phyloP scores from a whole-genome alignment of 164 flowering plant genomes.

The Vitis vinifera region ASM3070453v1 NC_081805.1:7514501-7515000 shows the following conservation, averaged over 20 bases:
- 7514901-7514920: too few relatives aligned
- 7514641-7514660: slow-evolving; percentile 57
- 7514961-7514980: too few relatives aligned
- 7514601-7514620: slow-evolving; percentile 47
- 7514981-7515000: too few relatives aligned
- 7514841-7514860: too few relatives aligned
- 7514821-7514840: too few relatives aligned
- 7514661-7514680: slow-evolving; percentile 52
- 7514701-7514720: slow-evolving; percentile 75
- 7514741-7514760: slow-evolving; percentile 74
- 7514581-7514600: slow-evolving; percentile 1
- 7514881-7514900: too few relatives aligned
- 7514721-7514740: slow-evolving; percentile 84
- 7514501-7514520: neutral
- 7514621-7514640: slow-evolving; percentile 77
- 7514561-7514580: neutral
- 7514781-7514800: slow-evolving; percentile 5
- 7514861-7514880: too few relatives aligned
- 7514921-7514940: too few relatives aligned
- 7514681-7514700: slow-evolving; percentile 67
- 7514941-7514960: too few relatives aligned
- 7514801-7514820: neutral
- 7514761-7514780: slow-evolving; percentile 68
- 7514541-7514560: neutral
- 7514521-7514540: neutral